Evolutionary conservation across 352 stramenopile genomes (phyloP), one percentile per base, ranked within the genome.

Genomic region (Aphanomyces astaci): DNA sequence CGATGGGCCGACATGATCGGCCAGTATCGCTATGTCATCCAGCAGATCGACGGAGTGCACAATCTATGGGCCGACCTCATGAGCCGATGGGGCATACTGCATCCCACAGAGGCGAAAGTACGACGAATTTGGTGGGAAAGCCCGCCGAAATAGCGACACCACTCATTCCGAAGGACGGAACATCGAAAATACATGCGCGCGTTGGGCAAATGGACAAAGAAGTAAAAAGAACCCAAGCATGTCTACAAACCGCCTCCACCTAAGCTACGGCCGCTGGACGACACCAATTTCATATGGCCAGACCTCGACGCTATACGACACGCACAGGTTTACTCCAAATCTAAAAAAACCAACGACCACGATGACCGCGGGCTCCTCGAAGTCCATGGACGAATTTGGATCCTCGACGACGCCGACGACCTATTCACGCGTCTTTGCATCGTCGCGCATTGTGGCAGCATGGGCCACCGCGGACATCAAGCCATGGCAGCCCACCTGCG

Each of bases 1-100:
- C 70, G 64, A 0, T 78, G 73, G 71, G 49, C 64, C 0, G 63
- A 71, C 31, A 55, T 33, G 0, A 32, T 74, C 2, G 62, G 54
- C 3, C 27, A 48, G 0, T 39, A 72, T 1, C 67, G 53, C n/a
- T 76, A 78, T 27, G 19, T 52, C 0, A 75, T 75, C 13, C 49
- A 73, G 3, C 71, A 73, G 25, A 63, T 70, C 49, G 25, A 65
- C 4, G 56, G 56, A 19, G 40, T 24, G n/a, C 24, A 25, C 56
- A 65, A 53, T n/a, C 2, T 53, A 1, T 64, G 55, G 30, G 30
- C 55, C 13, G 55, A 49, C 25, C 28, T 49, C 5, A 64, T 64
- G 30, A 45, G 13, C 11, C 55, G 31, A n/a, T 64, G 55, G 55
- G 55, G 55, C 32, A n/a, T 43, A 15, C 15, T 43, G 36, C 36